phyloP scores from a whole-genome alignment of 345 rosid genomes.

The Eucalyptus victrix region DNA sequence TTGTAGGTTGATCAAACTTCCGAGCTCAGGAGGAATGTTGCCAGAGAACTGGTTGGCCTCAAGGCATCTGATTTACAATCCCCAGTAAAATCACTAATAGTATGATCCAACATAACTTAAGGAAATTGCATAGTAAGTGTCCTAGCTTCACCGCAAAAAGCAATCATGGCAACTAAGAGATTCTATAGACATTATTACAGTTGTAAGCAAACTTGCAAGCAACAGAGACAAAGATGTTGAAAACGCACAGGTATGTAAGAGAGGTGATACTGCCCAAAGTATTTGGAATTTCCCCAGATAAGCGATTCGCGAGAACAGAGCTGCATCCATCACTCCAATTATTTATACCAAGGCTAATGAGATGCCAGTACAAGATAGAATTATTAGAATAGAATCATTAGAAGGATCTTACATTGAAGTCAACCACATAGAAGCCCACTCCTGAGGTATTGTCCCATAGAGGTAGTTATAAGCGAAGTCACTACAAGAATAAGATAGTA shows the following conservation, averaged over 20 bases:
- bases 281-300: slow-evolving; percentile 30
- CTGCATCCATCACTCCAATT: slow-evolving; percentile 5
- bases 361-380: neutral
- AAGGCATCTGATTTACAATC: slow-evolving; percentile 13
- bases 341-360: neutral
- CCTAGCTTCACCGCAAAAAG: neutral
- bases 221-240: neutral
- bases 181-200: neutral
- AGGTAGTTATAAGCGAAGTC: slow-evolving; percentile 21
- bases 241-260: slow-evolving; percentile 20
- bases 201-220: too few relatives aligned
- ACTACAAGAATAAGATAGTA: neutral
- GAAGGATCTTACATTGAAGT: slow-evolving; percentile 12
- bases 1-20: slow-evolving; percentile 22
- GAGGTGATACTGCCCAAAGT: slow-evolving; percentile 23
- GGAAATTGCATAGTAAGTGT: neutral
- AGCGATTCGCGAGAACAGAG: slow-evolving; percentile 16
- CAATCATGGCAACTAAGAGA: neutral
- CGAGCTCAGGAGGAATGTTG: slow-evolving; percentile 22
- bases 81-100: neutral
- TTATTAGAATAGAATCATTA: neutral
- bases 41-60: slow-evolving; percentile 39
- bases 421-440: slow-evolving; percentile 25
- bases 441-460: slow-evolving; percentile 30
- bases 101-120: neutral